Evolutionary conservation across 202 grass and related monocot genomes (phyloP), one percentile per base, ranked within the genome.

Genomic region (Setaria viridis): DNA sequence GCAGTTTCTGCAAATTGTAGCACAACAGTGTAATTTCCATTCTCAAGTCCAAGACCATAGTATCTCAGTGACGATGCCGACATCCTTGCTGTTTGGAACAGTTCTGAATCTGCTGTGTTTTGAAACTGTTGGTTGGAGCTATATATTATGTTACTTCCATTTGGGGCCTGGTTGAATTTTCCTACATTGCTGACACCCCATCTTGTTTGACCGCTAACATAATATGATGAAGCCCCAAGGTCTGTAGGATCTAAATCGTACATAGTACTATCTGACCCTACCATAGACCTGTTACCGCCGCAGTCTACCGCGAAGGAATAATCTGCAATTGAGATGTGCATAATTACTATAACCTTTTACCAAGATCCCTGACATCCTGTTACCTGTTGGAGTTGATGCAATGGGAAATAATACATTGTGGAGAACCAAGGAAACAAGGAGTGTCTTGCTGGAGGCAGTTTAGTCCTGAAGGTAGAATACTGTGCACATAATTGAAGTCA

Each of bases 11-110:
- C 72, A 82, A 95, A 95, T 62, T 90, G 85, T 25, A 94, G 87
- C n/a, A 66, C 62, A 34, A 94, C 81, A 48, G 87, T 94, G 59
- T 94, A 94, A 62, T 92, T 92, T 78, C 93, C 93, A 82, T 94
- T 94, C 84, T 94, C 55, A 83, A 94, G 87, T 41, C 93, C 90
- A 35, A 95, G 42, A 14, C 93, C 93, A 8, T 92, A 92, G 69
- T 95, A 95, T 82, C 93, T 92, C 37, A 95, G 78, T 1, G 93
- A 88, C 30, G 93, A 95, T 76, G 93, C 85, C 74, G 90, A 92
- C 85, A 92, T 90, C 43, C 93, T 89, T 81, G 79, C 60, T 59
- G 86, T 92, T 47, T 82, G 87, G 57, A 88, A 87, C 49, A 95
- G 60, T 74, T 87, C 87, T 80, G 82, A 70, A 74, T 87, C 75